Evolutionary conservation across 257 asterid species (phyloP), one percentile per base, ranked within the genome.

Genomic region (Plantago elongata): DNA sequence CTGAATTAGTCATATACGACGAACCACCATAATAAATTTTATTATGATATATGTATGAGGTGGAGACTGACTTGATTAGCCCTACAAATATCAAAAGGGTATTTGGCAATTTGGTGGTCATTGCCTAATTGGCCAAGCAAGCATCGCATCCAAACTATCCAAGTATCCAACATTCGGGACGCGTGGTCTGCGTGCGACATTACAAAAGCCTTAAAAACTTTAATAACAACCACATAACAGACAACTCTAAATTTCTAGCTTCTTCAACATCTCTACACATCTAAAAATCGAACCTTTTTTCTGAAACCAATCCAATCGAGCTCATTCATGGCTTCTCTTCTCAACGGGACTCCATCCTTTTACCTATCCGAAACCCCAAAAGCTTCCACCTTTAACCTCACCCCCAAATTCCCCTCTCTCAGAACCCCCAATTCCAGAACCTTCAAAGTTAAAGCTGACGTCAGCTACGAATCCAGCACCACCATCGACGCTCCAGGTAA

Each of bases 291-390:
- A 45, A 11, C n/a, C 13, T 45, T 37, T 37, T 67, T 48, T n/a
- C 58, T 9, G 67, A 58, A 29, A 77, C 77, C 13, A 27, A 29
- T 51, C 14, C 51, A 22, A 29, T 51, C 14, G 48, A 22, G 1
- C 69, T 50, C 50, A 87, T 91, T 50, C 50, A 87, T 91, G 98
- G 84, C 98, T 27, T 78, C 95, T 64, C 79, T 85, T 66, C 84
- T 85, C 71, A 75, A 90, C 58, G 81, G 34, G 27, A 77, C 84
- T 60, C 75, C 88, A 0, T 65, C 72, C 58, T 80, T 86, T 56
- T 67, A 69, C 27, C 84, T 79, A 15, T 92, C 81, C 10, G 95
- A 80, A 8, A 60, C 69, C 70, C 30, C 73, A 0, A 83, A 83
- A 67, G 74, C 68, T 45, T 59, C 57, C 52, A 49, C 14, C 3